phyloP scores from a whole-genome alignment of 768 basidiomycete species.

The Pisolithus marmoratus region DNA sequence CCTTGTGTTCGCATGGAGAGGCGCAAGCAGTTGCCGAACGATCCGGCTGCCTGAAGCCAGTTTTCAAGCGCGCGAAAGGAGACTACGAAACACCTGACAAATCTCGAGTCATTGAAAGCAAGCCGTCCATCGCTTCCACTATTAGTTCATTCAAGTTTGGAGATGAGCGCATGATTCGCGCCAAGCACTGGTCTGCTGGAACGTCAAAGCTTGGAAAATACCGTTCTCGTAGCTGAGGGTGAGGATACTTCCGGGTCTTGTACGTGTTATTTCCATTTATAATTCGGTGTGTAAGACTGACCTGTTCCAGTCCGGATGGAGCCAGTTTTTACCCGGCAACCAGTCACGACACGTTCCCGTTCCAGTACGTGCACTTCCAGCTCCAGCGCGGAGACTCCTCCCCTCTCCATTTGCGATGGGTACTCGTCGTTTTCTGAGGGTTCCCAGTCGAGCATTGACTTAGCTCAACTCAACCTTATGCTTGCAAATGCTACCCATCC shows the following conservation, averaged over 20 bases:
- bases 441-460: conserved; percentile 74
- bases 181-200: conserved; percentile 57
- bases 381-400: conserved; percentile 67
- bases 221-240: conserved; percentile 57
- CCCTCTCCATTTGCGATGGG: conserved; percentile 62
- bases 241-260: conserved; percentile 50
- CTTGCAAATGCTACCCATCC: conserved; percentile 55
- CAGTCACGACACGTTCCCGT: conserved; percentile 44
- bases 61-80: conserved; percentile 34
- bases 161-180: conserved; percentile 61
- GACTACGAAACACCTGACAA: conserved; percentile 34
- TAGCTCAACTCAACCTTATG: conserved; percentile 51
- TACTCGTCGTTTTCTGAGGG: conserved; percentile 62
- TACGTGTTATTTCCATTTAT: conserved; percentile 28
- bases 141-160: conserved; percentile 56
- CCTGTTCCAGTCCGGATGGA: conserved; percentile 34
- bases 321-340: conserved; percentile 61
- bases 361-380: conserved; percentile 66
- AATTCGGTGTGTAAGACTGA: conserved; percentile 6
- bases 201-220: conserved; percentile 64
- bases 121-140: conserved; percentile 63
- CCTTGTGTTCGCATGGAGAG: conserved; percentile 66
- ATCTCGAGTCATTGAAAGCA: conserved; percentile 44
- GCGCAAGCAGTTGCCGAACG: conserved; percentile 40
- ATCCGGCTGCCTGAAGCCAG: conserved; percentile 21